Evolutionary conservation across 2,329 filamentous ascomycete genomes (phyloP).

Genomic region (Pyrenophora seminiperda): DNA sequence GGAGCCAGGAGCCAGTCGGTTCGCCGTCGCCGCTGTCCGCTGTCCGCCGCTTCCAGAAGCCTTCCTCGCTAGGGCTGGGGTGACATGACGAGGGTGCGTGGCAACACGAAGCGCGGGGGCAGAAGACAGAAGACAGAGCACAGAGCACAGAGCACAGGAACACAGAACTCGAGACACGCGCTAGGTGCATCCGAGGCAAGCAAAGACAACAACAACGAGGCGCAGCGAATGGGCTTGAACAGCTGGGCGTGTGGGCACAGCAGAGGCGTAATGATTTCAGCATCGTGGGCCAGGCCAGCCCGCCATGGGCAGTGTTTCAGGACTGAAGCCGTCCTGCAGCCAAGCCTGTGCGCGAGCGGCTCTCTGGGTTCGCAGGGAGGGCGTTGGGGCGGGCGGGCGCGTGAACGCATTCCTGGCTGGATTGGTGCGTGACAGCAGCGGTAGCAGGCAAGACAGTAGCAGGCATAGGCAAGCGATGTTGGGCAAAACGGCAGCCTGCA

Average conservation of each 20-base stretch:
- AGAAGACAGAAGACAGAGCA: background rate
- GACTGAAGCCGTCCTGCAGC: conserved; percentile 19
- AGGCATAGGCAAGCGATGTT: background rate
- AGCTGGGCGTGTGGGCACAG: background rate
- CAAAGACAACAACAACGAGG: background rate
- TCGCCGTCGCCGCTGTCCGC: background rate
- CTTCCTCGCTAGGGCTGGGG: conserved; percentile 17
- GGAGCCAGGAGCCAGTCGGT: background rate
- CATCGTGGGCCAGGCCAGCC: conserved; percentile 12
- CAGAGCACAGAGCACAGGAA: background rate
- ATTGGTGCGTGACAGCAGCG: background rate
- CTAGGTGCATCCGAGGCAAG: background rate
- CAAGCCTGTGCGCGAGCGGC: conserved; percentile 20
- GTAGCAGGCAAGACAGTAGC: background rate
- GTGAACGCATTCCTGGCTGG: conserved; percentile 5
- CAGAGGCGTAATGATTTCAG: conserved; percentile 10
- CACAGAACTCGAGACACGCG: background rate
- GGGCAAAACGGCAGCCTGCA: background rate
- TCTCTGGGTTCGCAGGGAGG: conserved; percentile 14
- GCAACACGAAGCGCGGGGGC: conserved; percentile 7
- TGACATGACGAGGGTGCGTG: conserved; percentile 24
- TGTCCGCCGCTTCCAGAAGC: conserved; percentile 23
- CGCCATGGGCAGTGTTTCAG: conserved; percentile 20
- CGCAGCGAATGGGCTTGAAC: too few relatives aligned
- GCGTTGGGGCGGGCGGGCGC: conserved; percentile 5